Evolutionary conservation across 768 basidiomycete species (phyloP).

Genomic region (Rhizopogon sp.): DNA sequence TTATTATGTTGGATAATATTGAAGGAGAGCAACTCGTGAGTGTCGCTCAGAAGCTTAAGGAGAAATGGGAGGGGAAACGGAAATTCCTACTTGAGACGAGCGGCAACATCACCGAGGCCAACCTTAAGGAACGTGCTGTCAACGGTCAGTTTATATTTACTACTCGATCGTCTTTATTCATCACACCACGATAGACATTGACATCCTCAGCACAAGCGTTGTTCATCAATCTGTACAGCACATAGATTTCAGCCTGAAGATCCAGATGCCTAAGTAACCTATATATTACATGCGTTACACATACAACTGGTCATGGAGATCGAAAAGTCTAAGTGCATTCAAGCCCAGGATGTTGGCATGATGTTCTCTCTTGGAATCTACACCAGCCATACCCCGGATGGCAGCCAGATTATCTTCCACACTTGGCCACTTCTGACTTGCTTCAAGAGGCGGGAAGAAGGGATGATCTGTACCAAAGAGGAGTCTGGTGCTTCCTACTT

Average conservation of each 20-base stretch:
- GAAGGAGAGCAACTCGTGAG: slow-evolving; percentile 66
- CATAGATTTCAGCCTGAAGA: slow-evolving; percentile 96
- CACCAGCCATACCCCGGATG: slow-evolving; percentile 50
- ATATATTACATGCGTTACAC: neutral
- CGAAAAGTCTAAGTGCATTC: slow-evolving; percentile 73
- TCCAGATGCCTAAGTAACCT: slow-evolving; percentile 57
- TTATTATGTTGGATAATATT: slow-evolving; percentile 95
- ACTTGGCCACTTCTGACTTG: slow-evolving; percentile 72
- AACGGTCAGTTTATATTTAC: slow-evolving; percentile 53
- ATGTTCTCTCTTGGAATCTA: slow-evolving; percentile 48
- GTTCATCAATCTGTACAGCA: slow-evolving; percentile 92
- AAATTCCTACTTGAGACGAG: slow-evolving; percentile 92
- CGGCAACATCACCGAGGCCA: slow-evolving; percentile 89
- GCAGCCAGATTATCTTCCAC: slow-evolving; percentile 84
- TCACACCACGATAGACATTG: slow-evolving; percentile 62
- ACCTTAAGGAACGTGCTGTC: slow-evolving; percentile 74
- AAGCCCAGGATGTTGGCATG: slow-evolving; percentile 62
- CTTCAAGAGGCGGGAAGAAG: slow-evolving; percentile 79
- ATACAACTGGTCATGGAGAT: slow-evolving; percentile 29
- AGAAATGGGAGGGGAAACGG: slow-evolving; percentile 74
- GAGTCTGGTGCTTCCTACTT: slow-evolving; percentile 53
- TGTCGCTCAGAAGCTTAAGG: slow-evolving; percentile 67
- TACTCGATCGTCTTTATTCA: neutral
- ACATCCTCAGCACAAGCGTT: slow-evolving; percentile 87
- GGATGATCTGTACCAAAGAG: slow-evolving; percentile 88